Conservation (phyloP, 2,329 filamentous ascomycete species). For the Phaeosphaeria sp. region DNA sequence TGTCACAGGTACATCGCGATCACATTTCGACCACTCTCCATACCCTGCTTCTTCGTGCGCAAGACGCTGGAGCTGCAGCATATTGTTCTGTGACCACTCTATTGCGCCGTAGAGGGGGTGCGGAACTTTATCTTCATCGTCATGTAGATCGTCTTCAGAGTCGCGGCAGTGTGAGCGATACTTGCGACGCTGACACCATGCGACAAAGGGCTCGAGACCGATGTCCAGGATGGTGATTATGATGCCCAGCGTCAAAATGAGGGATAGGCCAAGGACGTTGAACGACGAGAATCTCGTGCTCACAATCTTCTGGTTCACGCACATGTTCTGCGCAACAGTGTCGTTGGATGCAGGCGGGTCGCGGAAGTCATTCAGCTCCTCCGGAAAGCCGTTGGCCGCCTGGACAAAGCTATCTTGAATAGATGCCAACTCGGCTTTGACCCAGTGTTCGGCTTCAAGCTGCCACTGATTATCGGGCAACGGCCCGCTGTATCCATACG, state of each 20-base stretch:
- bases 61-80: slow-evolving; percentile 28
- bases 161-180: slow-evolving; percentile 1
- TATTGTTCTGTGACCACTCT: slow-evolving; percentile 19
- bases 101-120: slow-evolving; percentile 11
- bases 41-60: slow-evolving; percentile 26
- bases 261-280: slow-evolving; percentile 22
- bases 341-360: slow-evolving; percentile 10
- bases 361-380: slow-evolving; percentile 5
- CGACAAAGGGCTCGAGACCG: slow-evolving; percentile 11
- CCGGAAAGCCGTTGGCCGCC: slow-evolving; percentile 14
- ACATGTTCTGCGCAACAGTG: slow-evolving; percentile 13
- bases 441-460: slow-evolving; percentile 40
- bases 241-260: slow-evolving; percentile 22
- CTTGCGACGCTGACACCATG: slow-evolving; percentile 7
- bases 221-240: slow-evolving; percentile 24
- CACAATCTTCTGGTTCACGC: slow-evolving; percentile 29
- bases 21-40: slow-evolving; percentile 10
- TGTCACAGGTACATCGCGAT: slow-evolving; percentile 14
- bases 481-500: slow-evolving; percentile 14
- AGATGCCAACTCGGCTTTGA: slow-evolving; percentile 33
- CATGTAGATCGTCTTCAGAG: slow-evolving; percentile 1
- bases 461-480: slow-evolving; percentile 46
- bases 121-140: slow-evolving; percentile 1
- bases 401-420: slow-evolving; percentile 32
- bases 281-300: slow-evolving; percentile 26